These are phyloP conservation scores for Microascus cirrosus DNA, from an alignment of 2,329 filamentous ascomycete genomes.

Conservation along the genomic window DNA sequence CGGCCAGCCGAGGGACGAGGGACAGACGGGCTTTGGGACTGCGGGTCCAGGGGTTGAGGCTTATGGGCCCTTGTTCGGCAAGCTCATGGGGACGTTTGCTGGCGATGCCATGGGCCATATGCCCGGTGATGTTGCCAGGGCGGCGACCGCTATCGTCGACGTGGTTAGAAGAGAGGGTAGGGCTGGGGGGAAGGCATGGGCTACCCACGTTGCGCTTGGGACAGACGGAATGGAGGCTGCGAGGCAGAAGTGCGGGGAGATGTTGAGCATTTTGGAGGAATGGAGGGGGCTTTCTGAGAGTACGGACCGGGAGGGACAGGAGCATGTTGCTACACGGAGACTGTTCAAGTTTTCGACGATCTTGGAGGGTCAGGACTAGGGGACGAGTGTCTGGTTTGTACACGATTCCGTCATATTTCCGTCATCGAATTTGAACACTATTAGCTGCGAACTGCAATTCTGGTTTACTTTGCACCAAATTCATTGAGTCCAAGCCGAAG, in stretches of 20 bases:
- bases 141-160: conserved; percentile 13
- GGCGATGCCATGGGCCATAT: conserved; percentile 11
- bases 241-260: conserved; percentile 12
- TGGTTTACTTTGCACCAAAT: no score
- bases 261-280: conserved; percentile 9
- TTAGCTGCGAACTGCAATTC: no score
- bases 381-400: no score
- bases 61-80: conserved; percentile 12
- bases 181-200: conserved; percentile 13
- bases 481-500: no score
- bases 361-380: neutral
- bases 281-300: conserved; percentile 14
- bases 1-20: no score
- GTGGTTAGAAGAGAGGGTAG: conserved; percentile 16
- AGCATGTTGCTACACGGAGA: neutral
- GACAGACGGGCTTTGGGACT: conserved; percentile 7
- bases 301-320: conserved; percentile 11
- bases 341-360: conserved; percentile 1
- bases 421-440: no score
- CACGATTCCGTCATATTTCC: no score
- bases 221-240: conserved; percentile 15
- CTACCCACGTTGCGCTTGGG: conserved; percentile 17
- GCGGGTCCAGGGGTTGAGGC: conserved; percentile 5
- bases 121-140: conserved; percentile 14
- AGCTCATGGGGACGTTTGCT: conserved; percentile 12